phyloP scores from a whole-genome alignment of 2,329 filamentous ascomycete species.

The Endocalyx cinctus region DNA sequence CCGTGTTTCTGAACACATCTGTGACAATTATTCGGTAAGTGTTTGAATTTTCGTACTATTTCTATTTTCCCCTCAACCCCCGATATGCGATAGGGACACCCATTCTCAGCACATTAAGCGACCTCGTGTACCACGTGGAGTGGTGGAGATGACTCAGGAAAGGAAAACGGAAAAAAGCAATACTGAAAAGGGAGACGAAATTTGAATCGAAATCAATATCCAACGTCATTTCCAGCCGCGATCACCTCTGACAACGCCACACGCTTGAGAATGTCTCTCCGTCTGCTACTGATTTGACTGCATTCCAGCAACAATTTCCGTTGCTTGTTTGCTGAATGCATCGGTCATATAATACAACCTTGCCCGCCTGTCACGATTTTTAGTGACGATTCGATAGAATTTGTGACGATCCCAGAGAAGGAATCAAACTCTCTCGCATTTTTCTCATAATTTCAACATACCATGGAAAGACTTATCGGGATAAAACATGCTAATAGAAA shows the following conservation, averaged over 20 bases:
- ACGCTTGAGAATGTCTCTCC: conserved; percentile 15
- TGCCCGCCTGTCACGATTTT: too few species aligned
- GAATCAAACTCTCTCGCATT: too few species aligned
- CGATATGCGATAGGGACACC: too few species aligned
- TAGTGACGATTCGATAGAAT: too few species aligned
- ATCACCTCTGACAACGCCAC: conserved; percentile 27
- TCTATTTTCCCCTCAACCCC: neutral
- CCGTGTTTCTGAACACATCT: too few species aligned
- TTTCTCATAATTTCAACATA: too few species aligned
- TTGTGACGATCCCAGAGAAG: too few species aligned
- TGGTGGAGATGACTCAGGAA: too few species aligned
- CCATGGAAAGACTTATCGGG: conserved; percentile 20
- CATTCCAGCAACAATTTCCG: conserved; percentile 15
- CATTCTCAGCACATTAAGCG: too few species aligned
- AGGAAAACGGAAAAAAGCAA: conserved; percentile 3
- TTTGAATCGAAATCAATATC: too few species aligned
- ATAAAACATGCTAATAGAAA: conserved; percentile 25
- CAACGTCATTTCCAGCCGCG: conserved; percentile 20
- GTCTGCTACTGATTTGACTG: conserved; percentile 10
- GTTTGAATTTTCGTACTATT: neutral
- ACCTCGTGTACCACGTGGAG: conserved; percentile 21
- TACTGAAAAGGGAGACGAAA: conserved; percentile 10
- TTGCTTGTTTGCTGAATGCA: conserved; percentile 6
- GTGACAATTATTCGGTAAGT: neutral
- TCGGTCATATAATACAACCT: conserved; percentile 19